A percentile compares a stretch with the other conserved stretches of the same genome.
phyloP scores from a whole-genome alignment of 2,329 filamentous ascomycete species.

The Alternaria burnsii region DNA sequence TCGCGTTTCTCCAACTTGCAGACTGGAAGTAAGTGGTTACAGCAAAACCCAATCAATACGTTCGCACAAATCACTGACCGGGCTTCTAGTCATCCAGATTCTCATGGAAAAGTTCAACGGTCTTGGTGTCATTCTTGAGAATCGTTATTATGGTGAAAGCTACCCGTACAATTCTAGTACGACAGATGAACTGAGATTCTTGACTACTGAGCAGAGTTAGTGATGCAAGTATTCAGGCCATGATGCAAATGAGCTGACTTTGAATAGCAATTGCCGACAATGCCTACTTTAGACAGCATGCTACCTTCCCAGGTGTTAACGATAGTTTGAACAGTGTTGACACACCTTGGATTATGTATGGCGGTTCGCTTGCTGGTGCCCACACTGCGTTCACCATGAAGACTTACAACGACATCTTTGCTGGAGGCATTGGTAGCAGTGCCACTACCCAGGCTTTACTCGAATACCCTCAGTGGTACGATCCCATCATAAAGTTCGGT shows the following conservation, averaged over 20 bases:
- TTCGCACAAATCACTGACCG: neutral
- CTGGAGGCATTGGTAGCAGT: conserved; percentile 60
- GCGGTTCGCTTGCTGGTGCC: conserved; percentile 56
- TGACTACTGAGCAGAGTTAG: conserved; percentile 60
- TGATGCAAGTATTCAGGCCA: neutral
- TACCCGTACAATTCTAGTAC: conserved; percentile 59
- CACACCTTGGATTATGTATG: conserved; percentile 59
- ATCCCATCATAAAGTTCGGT: conserved; percentile 59
- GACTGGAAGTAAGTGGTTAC: conserved; percentile 49
- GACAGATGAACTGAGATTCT: conserved; percentile 59
- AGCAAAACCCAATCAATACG: neutral
- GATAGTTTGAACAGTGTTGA: conserved; percentile 54
- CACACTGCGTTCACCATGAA: conserved; percentile 59
- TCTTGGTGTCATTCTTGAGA: conserved; percentile 63
- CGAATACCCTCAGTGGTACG: conserved; percentile 61
- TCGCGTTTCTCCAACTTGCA: conserved; percentile 51
- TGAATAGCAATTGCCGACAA: conserved; percentile 59
- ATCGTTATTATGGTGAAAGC: conserved; percentile 61
- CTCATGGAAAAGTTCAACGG: conserved; percentile 64
- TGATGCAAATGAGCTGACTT: neutral
- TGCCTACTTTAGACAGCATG: conserved; percentile 61
- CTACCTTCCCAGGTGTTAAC: conserved; percentile 56
- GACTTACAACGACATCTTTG: conserved; percentile 56
- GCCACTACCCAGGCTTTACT: conserved; percentile 54
- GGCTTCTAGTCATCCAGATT: conserved; percentile 58